Evolutionary conservation across 1,139 yeast species (phyloP).

Genomic region (Yamadazyma sp.): DNA sequence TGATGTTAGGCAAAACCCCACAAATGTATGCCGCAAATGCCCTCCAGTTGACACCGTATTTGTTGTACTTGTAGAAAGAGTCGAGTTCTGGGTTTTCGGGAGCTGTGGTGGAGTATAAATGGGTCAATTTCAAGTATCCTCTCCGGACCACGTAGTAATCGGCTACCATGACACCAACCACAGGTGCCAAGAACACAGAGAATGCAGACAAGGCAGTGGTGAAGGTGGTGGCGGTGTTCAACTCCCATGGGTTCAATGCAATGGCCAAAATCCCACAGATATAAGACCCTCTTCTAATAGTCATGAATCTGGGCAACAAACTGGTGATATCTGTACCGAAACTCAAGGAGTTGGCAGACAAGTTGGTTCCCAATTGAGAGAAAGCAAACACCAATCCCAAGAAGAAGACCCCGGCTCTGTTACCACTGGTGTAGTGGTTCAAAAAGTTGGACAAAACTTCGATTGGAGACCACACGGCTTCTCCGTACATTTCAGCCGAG

Average conservation of each 20-base stretch:
- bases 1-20: slow-evolving; percentile 80
- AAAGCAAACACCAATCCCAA: slow-evolving; percentile 75
- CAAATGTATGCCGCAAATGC: slow-evolving; percentile 69
- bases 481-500: slow-evolving; percentile 66
- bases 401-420: slow-evolving; percentile 83
- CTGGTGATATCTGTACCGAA: slow-evolving; percentile 94
- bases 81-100: slow-evolving; percentile 30
- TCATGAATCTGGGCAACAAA: slow-evolving; percentile 71
- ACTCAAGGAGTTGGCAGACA: slow-evolving; percentile 83
- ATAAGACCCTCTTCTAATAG: slow-evolving; percentile 79
- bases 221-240: slow-evolving; percentile 71
- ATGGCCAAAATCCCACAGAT: slow-evolving; percentile 78
- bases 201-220: slow-evolving; percentile 85
- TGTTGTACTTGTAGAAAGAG: slow-evolving; percentile 59
- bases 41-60: slow-evolving; percentile 76
- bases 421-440: slow-evolving; percentile 53
- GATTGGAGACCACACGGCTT: slow-evolving; percentile 82
- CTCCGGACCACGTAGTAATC: slow-evolving; percentile 79
- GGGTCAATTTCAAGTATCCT: slow-evolving; percentile 65
- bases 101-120: slow-evolving; percentile 51
- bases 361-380: slow-evolving; percentile 90
- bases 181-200: slow-evolving; percentile 81
- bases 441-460: slow-evolving; percentile 71
- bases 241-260: slow-evolving; percentile 87
- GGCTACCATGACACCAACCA: slow-evolving; percentile 78